Conservation (phyloP, 768 basidiomycete species). For the Leccinum variicolor region DNA sequence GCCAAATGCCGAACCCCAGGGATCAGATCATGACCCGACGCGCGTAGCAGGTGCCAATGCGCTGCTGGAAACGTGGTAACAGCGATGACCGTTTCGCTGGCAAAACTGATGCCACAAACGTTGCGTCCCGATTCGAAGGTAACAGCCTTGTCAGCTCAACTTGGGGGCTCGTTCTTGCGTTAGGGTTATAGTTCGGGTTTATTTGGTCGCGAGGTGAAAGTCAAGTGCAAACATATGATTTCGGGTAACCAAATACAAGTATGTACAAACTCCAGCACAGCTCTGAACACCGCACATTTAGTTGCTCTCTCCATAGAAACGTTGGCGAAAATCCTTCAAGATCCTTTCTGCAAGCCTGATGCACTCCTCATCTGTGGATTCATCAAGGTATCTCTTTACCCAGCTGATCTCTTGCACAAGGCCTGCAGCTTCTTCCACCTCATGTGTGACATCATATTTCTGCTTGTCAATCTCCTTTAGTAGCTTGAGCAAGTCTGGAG, state of each 20-base stretch:
- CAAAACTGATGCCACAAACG: background rate
- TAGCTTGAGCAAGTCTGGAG: constrained; percentile 14
- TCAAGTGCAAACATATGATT: background rate
- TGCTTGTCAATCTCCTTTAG: constrained; percentile 20
- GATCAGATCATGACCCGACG: background rate
- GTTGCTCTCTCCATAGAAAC: constrained; percentile 1
- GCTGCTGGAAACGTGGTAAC: background rate
- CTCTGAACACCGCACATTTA: background rate
- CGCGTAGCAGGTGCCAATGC: background rate
- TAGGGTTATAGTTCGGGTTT: background rate
- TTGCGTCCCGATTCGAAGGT: background rate
- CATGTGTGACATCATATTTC: constrained; percentile 19
- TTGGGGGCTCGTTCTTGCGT: background rate
- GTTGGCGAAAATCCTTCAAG: constrained; percentile 24
- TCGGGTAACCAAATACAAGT: background rate
- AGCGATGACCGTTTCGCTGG: background rate
- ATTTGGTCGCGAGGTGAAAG: background rate
- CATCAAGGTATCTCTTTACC: background rate
- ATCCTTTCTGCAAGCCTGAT: constrained; percentile 11
- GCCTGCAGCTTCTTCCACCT: constrained; percentile 9
- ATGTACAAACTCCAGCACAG: background rate
- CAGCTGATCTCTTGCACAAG: constrained; percentile 8
- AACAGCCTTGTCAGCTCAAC: background rate
- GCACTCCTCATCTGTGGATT: constrained; percentile 3
- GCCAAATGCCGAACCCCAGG: background rate